Evolutionary conservation across 2,329 filamentous ascomycete genomes (phyloP), one percentile per base, ranked within the genome.

Genomic region (Xylaria hypoxylon): DNA sequence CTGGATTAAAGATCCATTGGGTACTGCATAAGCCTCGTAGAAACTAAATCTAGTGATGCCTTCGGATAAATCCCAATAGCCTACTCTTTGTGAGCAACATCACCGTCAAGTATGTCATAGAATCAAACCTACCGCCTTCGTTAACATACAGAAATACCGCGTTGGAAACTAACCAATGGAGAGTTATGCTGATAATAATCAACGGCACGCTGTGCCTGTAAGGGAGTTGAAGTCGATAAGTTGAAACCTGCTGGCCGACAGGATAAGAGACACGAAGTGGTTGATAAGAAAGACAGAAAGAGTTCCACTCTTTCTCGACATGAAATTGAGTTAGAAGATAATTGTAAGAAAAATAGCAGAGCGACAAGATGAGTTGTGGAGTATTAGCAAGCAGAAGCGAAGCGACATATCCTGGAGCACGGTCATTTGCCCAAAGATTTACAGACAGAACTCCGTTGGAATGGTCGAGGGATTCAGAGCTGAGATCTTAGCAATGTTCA

Each of bases 241-340:
- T 62, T 4, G 63, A 56, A 24, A 19, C 17, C 26, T 65, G 63
- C 51, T 65, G 11, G 5, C 63, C 63, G 1, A 5, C 8, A 17
- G 62, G 62, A 26, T 60, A 42, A 15, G 58, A 57, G 7, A 65
- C 63, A 7, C 50, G 57, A 10, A 65, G 57, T n/a, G 63, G 50
- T 28, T 35, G 6, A 26, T 55, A 44, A 4, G 11, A n/a, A 10
- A 17, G 0, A 7, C 62, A 26, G 7, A 44, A 57, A 5, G 31
- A 1, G 13, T 50, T 44, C 63, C 63, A 65, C 8, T 61, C 63
- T 31, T 42, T 50, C 24, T 62, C 63, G 5, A 53, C 44, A 2
- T 57, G 26, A 10, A 64, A 10, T 2, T 19, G 62, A 13, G 62
- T 64, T 1, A 52, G 17, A 10, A 59, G 4, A 2, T 38, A 22